These are phyloP conservation scores for Thalassiosira pacifica DNA, from an alignment of 352 stramenopile species.

Conservation along the genomic window DNA sequence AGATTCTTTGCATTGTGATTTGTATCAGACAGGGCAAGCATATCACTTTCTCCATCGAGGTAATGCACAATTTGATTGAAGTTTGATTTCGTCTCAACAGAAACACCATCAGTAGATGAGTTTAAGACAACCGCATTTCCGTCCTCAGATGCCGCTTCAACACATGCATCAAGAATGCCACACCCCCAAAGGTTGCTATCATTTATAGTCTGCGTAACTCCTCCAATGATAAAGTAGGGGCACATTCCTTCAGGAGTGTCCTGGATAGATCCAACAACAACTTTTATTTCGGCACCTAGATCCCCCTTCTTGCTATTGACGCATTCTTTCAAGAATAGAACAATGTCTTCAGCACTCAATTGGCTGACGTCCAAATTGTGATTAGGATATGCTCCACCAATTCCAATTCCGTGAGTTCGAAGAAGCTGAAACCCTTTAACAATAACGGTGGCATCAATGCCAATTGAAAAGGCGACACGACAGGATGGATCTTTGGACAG, in stretches of 20 bases:
- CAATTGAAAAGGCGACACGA: not conserved
- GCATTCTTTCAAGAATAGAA: not conserved
- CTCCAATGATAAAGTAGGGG: not conserved
- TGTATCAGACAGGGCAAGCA: not conserved
- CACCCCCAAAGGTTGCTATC: not conserved
- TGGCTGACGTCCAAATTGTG: slow-evolving; percentile 1
- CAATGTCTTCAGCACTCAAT: not conserved
- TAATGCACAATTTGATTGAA: not conserved
- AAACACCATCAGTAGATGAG: not conserved
- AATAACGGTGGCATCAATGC: slow-evolving; percentile 12
- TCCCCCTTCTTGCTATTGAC: not conserved
- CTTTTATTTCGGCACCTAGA: slow-evolving; percentile 2
- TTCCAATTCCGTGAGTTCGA: not conserved
- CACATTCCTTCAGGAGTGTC: slow-evolving; percentile 1
- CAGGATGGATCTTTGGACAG: not conserved
- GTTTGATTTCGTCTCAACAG: not conserved
- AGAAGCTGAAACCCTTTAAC: not conserved
- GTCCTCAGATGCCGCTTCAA: not conserved
- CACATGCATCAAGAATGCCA: not conserved
- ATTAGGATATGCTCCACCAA: slow-evolving; percentile 13
- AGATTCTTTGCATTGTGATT: not conserved
- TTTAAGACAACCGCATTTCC: not conserved
- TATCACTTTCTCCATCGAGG: not conserved
- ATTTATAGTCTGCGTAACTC: not conserved
- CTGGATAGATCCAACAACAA: not conserved